Evolutionary conservation across 768 basidiomycete species (phyloP), one percentile per base, ranked within the genome.

Genomic region (Mycena rebaudengoi): DNA sequence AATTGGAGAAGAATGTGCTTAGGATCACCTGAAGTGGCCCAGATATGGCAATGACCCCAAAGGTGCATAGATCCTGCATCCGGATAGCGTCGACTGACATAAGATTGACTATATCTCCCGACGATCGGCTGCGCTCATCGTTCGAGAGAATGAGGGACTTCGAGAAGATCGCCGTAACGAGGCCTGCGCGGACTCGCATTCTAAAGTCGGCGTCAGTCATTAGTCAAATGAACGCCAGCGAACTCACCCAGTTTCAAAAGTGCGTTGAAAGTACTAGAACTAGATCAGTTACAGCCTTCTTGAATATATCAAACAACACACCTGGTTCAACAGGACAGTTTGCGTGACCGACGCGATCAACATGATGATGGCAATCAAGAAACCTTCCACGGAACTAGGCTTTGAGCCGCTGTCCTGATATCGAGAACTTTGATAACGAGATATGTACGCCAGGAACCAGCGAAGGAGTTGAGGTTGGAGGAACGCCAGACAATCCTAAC

Each of bases 51-150:
- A 97, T 96, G 41, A 98, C 80, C 1, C 91, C 94, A 72, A 91
- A 94, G 0, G 89, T 87, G 73, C 91, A 92, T 25, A 95, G 80
- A 62, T 95, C 93, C 67, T 94, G 92, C 41, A 95, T 76, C 33
- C 91, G 80, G 14, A 86, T 88, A 0, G 94, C 87, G 67, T 95
- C 94, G 14, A 97, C 95, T 8, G 90, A 91, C 91, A 96, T 96
- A 30, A 97, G 77, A 72, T 98, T 98, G 65, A 98, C 95, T 33
- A 98, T 96, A 73, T 98, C 96, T 1, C 97, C 96, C 0, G 93
- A 88, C 0, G 92, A 85, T 40, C 94, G 87, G 11, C 86, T 84
- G 5, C 91, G 87, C 70, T 94, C 95, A 60, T 94, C 92, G 69
- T 91, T 95, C 2, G 92, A 94, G 10, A 99, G 85, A 4, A 94